phyloP scores from a whole-genome alignment of 176 grass and related monocot genomes.

The Otatea glauca region DNA sequence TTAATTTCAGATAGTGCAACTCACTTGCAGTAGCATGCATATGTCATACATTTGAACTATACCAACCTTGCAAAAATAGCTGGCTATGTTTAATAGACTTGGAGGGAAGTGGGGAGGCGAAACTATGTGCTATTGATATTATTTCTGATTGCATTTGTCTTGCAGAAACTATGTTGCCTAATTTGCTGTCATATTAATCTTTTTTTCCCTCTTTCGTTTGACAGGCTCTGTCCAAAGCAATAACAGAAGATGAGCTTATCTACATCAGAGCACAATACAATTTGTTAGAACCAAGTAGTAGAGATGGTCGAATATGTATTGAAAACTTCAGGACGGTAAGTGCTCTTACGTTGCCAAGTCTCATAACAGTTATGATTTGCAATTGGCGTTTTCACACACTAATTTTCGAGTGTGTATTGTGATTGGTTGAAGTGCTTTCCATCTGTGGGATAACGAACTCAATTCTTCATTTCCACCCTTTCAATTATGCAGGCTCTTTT shows the following conservation, averaged over 20 bases:
- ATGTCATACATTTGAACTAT: conserved; percentile 30
- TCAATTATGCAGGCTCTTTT: conserved; percentile 76
- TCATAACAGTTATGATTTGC: background rate
- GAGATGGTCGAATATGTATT: conserved; percentile 72
- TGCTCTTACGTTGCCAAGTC: conserved; percentile 13
- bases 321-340: conserved; percentile 93
- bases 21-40: conserved; percentile 15
- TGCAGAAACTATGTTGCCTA: background rate
- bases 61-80: conserved; percentile 28
- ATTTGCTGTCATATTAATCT: conserved; percentile 4
- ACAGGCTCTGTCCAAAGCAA: conserved; percentile 87
- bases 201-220: conserved; percentile 22
- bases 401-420: background rate
- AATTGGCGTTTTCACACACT: background rate
- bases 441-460: conserved; percentile 8
- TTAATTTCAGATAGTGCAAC: background rate
- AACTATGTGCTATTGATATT: conserved; percentile 17
- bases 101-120: background rate
- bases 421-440: background rate
- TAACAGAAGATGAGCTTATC: conserved; percentile 94
- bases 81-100: conserved; percentile 11
- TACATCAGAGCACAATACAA: conserved; percentile 86
- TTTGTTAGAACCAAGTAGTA: conserved; percentile 80
- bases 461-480: background rate
- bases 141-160: background rate